Percentiles rank a stretch among this genome's conserved stretches.
Conservation (phyloP, 257 asterid species). For the Cordia subcordata region DNA sequence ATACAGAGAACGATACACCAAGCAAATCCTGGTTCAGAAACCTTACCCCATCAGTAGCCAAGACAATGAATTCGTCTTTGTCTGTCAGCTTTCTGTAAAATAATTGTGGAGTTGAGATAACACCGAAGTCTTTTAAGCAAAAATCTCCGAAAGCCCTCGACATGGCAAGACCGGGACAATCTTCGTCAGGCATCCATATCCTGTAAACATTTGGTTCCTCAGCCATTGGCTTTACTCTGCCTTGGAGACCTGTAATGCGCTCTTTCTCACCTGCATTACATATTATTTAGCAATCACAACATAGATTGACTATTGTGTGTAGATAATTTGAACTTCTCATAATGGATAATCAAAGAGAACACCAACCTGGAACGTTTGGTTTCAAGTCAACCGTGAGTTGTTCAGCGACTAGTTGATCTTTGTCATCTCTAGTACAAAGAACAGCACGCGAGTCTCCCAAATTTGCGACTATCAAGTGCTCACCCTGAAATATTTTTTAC, state of each 20-base stretch:
- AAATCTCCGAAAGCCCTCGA: slow-evolving; percentile 91
- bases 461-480: slow-evolving; percentile 64
- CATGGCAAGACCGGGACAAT: slow-evolving; percentile 95
- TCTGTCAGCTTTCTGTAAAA: slow-evolving; percentile 50
- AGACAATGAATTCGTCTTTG: slow-evolving; percentile 70
- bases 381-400: slow-evolving; percentile 85
- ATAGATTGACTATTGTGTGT: too few species aligned
- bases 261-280: slow-evolving; percentile 48
- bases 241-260: slow-evolving; percentile 49
- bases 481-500: slow-evolving; percentile 43
- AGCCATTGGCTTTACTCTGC: slow-evolving; percentile 78
- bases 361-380: slow-evolving; percentile 73
- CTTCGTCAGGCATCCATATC: slow-evolving; percentile 90
- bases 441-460: slow-evolving; percentile 89
- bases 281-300: background rate
- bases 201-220: slow-evolving; percentile 71
- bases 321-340: background rate
- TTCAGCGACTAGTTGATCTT: slow-evolving; percentile 43
- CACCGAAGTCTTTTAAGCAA: slow-evolving; percentile 75
- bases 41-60: slow-evolving; percentile 93
- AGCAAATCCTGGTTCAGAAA: background rate
- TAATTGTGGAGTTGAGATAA: slow-evolving; percentile 66
- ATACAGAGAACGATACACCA: too few species aligned
- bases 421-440: slow-evolving; percentile 52
- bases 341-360: background rate